These are phyloP conservation scores for Carpinus fangiana DNA, from an alignment of 306 rosid species.

Conservation along the genomic window DNA sequence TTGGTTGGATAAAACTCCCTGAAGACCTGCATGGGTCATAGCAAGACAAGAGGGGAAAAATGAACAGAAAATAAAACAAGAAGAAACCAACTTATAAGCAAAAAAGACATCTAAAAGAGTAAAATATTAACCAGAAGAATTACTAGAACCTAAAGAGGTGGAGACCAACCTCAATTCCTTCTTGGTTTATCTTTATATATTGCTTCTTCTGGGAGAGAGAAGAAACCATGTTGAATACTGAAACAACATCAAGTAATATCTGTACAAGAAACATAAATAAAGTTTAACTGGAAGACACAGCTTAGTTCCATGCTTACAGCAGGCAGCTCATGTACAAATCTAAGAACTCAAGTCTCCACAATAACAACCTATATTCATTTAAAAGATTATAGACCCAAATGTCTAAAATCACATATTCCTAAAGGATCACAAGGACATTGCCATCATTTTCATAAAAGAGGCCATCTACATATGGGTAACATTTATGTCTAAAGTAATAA, in stretches of 20 bases:
- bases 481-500: neutral
- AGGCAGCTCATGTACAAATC: neutral
- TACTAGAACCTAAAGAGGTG: slow-evolving; percentile 4
- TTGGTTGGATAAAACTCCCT: slow-evolving; percentile 72
- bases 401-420: neutral
- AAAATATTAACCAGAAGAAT: neutral
- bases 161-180: slow-evolving; percentile 68
- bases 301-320: slow-evolving; percentile 3
- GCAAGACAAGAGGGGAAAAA: neutral
- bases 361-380: neutral
- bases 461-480: too few species aligned
- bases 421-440: neutral
- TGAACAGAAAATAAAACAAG: slow-evolving; percentile 9
- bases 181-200: slow-evolving; percentile 58
- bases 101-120: slow-evolving; percentile 3
- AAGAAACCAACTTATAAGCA: neutral
- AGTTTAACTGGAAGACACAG: neutral
- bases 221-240: slow-evolving; percentile 74
- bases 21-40: slow-evolving; percentile 50
- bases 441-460: too few species aligned
- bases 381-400: neutral
- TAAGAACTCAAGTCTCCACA: neutral
- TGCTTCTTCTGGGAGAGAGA: slow-evolving; percentile 67
- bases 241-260: slow-evolving; percentile 76
- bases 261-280: slow-evolving; percentile 31